Evolutionary conservation across 176 grass and related monocot species (phyloP).

Genomic region (Ensete glaucum): DNA sequence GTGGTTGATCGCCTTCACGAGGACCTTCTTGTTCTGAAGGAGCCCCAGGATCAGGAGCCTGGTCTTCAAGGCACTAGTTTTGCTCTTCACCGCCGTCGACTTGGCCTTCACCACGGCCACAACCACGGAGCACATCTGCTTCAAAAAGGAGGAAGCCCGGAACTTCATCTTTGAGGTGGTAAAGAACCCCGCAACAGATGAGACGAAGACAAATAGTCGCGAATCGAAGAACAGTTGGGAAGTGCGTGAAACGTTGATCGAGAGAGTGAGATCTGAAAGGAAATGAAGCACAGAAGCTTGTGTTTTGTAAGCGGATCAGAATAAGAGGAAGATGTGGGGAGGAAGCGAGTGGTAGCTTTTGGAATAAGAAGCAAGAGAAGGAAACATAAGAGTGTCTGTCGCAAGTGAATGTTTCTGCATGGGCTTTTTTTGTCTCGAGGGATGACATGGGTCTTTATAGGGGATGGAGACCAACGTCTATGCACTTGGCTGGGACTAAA

Average conservation of each 20-base stretch:
- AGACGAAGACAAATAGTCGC: background rate
- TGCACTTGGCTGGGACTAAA: background rate
- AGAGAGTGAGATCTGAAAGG: background rate
- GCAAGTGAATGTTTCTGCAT: constrained; percentile 2
- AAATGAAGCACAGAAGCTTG: too few relatives aligned
- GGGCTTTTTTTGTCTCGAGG: background rate
- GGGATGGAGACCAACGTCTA: background rate
- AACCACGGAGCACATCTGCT: constrained; percentile 49
- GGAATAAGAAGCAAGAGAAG: background rate
- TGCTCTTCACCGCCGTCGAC: constrained; percentile 60
- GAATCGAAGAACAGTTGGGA: background rate
- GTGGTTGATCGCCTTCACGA: constrained; percentile 66
- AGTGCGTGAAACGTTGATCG: background rate
- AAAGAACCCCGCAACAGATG: background rate
- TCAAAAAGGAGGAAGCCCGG: constrained; percentile 63
- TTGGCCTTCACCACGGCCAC: constrained; percentile 56
- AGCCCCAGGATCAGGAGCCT: constrained; percentile 60
- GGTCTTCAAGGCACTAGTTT: constrained; percentile 65
- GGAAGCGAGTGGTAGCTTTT: too few relatives aligned
- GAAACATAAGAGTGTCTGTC: background rate
- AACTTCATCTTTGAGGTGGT: constrained; percentile 43
- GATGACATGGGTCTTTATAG: background rate
- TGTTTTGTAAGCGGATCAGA: too few relatives aligned
- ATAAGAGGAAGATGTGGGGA: too few relatives aligned
- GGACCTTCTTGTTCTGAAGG: constrained; percentile 61